phyloP scores from a whole-genome alignment of 2,329 filamentous ascomycete species.

The Ceratocystis variospora region DNA sequence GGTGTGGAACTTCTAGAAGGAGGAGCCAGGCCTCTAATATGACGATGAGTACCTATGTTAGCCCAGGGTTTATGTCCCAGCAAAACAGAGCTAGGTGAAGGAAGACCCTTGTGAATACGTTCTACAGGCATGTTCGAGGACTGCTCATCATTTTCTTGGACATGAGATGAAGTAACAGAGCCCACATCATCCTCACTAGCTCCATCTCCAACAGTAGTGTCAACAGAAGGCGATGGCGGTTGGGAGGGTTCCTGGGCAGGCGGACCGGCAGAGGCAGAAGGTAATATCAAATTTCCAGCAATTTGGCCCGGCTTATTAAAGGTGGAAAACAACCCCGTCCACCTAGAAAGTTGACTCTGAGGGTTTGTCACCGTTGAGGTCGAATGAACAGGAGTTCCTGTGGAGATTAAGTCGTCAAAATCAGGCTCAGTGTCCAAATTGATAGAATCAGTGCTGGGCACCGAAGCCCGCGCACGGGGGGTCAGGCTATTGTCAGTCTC shows the following conservation, averaged over 20 bases:
- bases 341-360: neutral
- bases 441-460: slow-evolving; percentile 3
- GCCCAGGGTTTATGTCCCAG: slow-evolving; percentile 2
- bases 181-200: slow-evolving; percentile 9
- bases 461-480: slow-evolving; percentile 8
- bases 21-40: slow-evolving; percentile 1
- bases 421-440: slow-evolving; percentile 10
- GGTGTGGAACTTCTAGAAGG: neutral
- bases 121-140: neutral
- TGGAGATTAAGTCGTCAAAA: neutral
- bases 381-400: neutral
- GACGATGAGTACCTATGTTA: neutral
- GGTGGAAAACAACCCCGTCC: neutral
- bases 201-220: neutral
- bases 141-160: neutral
- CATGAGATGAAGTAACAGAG: slow-evolving; percentile 6
- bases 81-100: neutral
- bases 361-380: neutral
- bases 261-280: neutral
- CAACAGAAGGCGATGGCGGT: neutral
- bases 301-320: neutral
- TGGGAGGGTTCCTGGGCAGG: neutral
- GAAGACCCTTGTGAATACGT: neutral
- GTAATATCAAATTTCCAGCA: neutral
- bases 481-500: slow-evolving; percentile 1